A percentile compares a stretch with the other conserved stretches of the same genome.
Evolutionary conservation across 495 filamentous ascomycete species (phyloP).

Genomic region (Annulohypoxylon nitens): DNA sequence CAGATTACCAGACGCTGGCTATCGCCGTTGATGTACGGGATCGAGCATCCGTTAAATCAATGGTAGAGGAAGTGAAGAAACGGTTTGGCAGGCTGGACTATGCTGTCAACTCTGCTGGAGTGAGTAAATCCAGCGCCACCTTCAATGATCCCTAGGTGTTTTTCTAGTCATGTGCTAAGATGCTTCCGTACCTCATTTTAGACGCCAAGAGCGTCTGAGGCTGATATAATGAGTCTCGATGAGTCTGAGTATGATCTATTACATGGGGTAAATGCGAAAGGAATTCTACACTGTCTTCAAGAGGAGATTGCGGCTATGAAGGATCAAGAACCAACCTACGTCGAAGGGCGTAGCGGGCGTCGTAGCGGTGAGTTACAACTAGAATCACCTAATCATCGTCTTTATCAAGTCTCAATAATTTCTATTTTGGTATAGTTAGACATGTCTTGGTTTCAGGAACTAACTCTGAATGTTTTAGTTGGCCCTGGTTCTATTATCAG

Average conservation of each 20-base stretch:
- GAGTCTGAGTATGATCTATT: slow-evolving; percentile 41
- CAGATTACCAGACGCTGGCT: slow-evolving; percentile 36
- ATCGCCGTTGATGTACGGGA: slow-evolving; percentile 49
- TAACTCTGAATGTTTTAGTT: slow-evolving; percentile 1
- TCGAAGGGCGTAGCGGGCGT: slow-evolving; percentile 26
- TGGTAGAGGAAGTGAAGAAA: slow-evolving; percentile 39
- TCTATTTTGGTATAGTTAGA: background rate
- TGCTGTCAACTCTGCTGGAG: slow-evolving; percentile 53
- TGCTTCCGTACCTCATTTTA: background rate
- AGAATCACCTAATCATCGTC: background rate
- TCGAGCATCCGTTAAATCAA: slow-evolving; percentile 42
- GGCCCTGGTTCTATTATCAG: slow-evolving; percentile 63
- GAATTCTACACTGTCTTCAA: slow-evolving; percentile 37
- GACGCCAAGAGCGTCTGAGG: slow-evolving; percentile 1
- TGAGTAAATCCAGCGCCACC: slow-evolving; percentile 23
- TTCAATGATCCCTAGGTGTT: background rate
- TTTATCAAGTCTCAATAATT: background rate
- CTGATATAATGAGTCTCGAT: slow-evolving; percentile 4
- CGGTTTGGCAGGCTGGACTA: slow-evolving; percentile 54
- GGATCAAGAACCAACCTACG: slow-evolving; percentile 39
- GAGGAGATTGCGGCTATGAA: slow-evolving; percentile 45
- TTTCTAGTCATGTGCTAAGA: background rate
- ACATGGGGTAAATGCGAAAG: slow-evolving; percentile 43
- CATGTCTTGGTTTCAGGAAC: background rate
- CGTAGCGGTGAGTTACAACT: slow-evolving; percentile 19